Evolutionary conservation across 176 grass and related monocot species (phyloP), one percentile per base, ranked within the genome.

Genomic region (Pontederia paniculata): DNA sequence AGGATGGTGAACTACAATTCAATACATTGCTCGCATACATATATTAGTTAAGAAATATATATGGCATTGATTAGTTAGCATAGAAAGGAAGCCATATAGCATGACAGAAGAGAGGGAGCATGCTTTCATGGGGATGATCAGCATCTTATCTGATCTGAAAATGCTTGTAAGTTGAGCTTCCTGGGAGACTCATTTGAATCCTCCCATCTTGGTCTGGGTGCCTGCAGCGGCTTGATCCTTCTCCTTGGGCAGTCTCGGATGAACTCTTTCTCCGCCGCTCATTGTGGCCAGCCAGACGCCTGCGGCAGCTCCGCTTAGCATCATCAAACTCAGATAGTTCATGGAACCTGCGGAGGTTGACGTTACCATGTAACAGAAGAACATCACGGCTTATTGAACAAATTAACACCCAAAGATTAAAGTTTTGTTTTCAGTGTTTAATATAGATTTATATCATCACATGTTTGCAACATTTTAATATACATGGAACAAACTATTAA

Each of bases 31-130:
- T 37, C 28, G 28, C 28, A 37, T 37, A 37, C 28, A 37, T 37
- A 37, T 37, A 17, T 8, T 17, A 9, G 48, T n/a, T 17, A 17
- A 17, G 48, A 51, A 12, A 17, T n/a, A 61, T 13, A 21, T 22
- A n/a, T 21, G 17, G 45, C 45, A 51, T 31, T 10, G 50, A 3
- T 71, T 52, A 62, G 25, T 21, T 19, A 37, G 28, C 28, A 13
- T 12, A 28, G 13, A 25, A 13, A 12, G 22, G 48, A 23, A 9
- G 21, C 28, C 60, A 63, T 37, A 48, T 44, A 23, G 83, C 74
- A 76, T 88, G 94, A 99, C 94, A 99, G 94, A 99, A 98, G 94
- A 99, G 94, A 99, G 94, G 47, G 83, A 98, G 94, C 94, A 77
- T 97, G 83, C 70, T 78, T 71, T 52, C 56, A 10, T 43, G 73